Base-by-base conservation (phyloP, 2,329 filamentous ascomycete species). In the Xylaria sp. region DNA sequence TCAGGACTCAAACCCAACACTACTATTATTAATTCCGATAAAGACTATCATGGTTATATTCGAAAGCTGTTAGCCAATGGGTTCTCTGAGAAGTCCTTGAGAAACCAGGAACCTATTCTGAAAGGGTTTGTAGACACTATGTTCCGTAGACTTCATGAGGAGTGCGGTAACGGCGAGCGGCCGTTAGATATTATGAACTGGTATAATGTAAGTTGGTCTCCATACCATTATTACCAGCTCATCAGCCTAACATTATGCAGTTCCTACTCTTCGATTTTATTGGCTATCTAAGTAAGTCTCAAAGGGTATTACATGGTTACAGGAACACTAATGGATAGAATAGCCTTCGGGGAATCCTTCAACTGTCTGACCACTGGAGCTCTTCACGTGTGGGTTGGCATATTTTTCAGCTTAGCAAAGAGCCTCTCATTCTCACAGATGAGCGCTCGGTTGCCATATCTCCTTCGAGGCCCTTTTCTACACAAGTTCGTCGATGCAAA, bases 311-410 rank as follows among this genome's bases (percentile, higher is more conserved):
- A 5, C 17, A 27, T 2, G 4, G 5, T 45, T 11, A 27, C 11
- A 7, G 20, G 2, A 22, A 45, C 20, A 22, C 49, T 66, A 6
- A 57, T 25, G 3, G 6, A 20, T 1, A 3, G 17, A 20, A 56
- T 15, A 66, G 54, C 60, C 1, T 63, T 67, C 13, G 65, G 61
- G 3, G 61, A 67, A 5, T 61, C 60, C 10, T 67, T 67, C 22
- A 25, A 67, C 29, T 63, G 65, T 22, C 59, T 67, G 1, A 55
- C 33, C 33, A 60, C 49, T 3, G 54, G 58, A 11, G 44, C 42
- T 22, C 42, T 67, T 11, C 65, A 67, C 20, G 51, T 15, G 5
- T 67, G 65, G 59, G 49, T 60, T 1, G 29, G 29, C 6, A 55
- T 53, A 42, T 67, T 64, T 15, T 67, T 67, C 42, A 58, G 65